Evolutionary conservation across 371 early-diverging fungal genomes (phyloP), one percentile per base, ranked within the genome.

Genomic region (Rhizopus stolonifer): DNA sequence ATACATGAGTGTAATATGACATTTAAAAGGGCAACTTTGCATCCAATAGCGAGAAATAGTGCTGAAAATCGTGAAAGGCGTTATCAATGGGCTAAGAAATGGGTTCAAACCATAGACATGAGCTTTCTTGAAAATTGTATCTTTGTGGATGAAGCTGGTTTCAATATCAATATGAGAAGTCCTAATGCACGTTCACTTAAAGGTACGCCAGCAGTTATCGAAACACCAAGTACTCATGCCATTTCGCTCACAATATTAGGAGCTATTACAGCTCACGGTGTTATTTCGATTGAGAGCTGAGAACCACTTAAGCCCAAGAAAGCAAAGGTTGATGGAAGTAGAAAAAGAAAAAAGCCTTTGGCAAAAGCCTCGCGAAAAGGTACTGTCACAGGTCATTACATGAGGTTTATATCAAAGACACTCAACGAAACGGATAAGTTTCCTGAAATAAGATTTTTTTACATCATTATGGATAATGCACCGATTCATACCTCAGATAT

Each of bases 391-490:
- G 58, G 43, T 0, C 58, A 58, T n/a, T 52, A 52, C 23, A 52
- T 46, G 47, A 15, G 29, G 14, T 52, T 52, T 36, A 18, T 47
- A 3, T 18, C 13, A 14, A 52, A 52, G 21, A 47, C 25, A 17
- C 11, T 46, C 40, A 26, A 31, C 15, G 46, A 40, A 21, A 46
- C 39, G 58, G 47, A 51, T 17, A 45, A 50, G 5, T 31, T 32
- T 17, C 52, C 46, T 26, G 49, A 45, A 29, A 51, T 58, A 39
- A 52, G 9, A 8, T 26, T 36, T 7, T 52, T 47, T 45, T 51
- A 58, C 19, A 49, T 57, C 11, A n/a, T n/a, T n/a, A 57, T 50
- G 58, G 51, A 57, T n/a, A 59, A 53, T 34, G 49, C 54, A 36
- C 54, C 46, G 24, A 60, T 60, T 15, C 60, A 60, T 46, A 60